Conservation (phyloP, 495 filamentous ascomycete species). For the Xylaria scruposa region DNA sequence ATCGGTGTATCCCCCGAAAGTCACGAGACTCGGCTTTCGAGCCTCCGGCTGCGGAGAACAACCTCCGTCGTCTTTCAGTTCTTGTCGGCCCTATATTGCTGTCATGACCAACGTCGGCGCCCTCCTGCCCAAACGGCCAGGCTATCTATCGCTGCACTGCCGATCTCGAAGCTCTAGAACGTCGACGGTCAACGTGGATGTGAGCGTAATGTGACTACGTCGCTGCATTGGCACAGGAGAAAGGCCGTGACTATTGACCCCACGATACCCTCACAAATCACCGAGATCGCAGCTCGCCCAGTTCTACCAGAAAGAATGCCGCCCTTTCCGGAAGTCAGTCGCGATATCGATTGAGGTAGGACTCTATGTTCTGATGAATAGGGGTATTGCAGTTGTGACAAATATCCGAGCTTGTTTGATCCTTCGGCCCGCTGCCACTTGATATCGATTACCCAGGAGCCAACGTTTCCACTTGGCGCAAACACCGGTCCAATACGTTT, state of each 20-base stretch:
- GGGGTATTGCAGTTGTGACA: neutral
- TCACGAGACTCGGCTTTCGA: neutral
- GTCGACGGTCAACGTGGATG: neutral
- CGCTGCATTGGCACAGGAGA: neutral
- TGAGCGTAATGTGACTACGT: slow-evolving; percentile 4
- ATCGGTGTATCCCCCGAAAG: neutral
- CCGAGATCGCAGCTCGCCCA: neutral
- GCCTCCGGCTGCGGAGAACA: neutral
- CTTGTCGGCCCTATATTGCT: neutral
- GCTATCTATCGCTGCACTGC: neutral
- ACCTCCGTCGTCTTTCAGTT: neutral
- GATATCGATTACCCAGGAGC: neutral
- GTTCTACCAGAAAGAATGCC: neutral
- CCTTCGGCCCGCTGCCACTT: slow-evolving; percentile 11
- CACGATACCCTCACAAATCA: neutral
- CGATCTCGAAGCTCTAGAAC: neutral
- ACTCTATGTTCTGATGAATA: neutral
- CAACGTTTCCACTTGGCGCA: neutral
- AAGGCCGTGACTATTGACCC: neutral
- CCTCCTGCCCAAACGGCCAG: neutral
- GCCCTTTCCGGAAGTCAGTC: neutral
- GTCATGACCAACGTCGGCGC: neutral
- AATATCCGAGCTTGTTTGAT: slow-evolving; percentile 14
- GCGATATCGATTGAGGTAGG: neutral
- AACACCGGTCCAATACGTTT: neutral